These are phyloP conservation scores for Candolleomyces aberdarensis DNA, from an alignment of 768 basidiomycete genomes.

Conservation along the genomic window DNA sequence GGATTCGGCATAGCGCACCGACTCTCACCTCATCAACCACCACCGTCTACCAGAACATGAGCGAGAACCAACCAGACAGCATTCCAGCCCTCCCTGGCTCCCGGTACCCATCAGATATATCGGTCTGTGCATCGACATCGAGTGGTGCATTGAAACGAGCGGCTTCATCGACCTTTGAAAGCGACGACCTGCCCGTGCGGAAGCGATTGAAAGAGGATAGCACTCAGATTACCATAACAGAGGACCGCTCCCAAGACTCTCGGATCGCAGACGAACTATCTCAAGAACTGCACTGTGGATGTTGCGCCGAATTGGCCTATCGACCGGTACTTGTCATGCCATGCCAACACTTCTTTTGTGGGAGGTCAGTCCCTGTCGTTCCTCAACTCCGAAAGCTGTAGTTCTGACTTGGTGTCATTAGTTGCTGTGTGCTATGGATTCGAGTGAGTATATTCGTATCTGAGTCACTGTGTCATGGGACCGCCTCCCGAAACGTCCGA, in stretches of 20 bases:
- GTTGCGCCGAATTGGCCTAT: slow-evolving; percentile 81
- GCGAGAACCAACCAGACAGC: slow-evolving; percentile 10
- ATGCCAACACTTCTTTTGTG: slow-evolving; percentile 90
- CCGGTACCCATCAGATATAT: background rate
- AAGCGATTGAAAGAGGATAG: slow-evolving; percentile 59
- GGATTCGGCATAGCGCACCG: slow-evolving; percentile 19
- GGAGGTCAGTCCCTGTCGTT: slow-evolving; percentile 51
- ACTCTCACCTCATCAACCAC: slow-evolving; percentile 12
- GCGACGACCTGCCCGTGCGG: slow-evolving; percentile 35
- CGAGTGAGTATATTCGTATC: slow-evolving; percentile 51
- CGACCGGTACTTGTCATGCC: slow-evolving; percentile 78
- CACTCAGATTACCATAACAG: slow-evolving; percentile 12
- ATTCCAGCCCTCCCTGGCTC: slow-evolving; percentile 6
- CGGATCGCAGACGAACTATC: slow-evolving; percentile 59
- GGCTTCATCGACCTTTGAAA: slow-evolving; percentile 59
- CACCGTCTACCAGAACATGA: slow-evolving; percentile 7
- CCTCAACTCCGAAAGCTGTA: background rate
- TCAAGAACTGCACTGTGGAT: slow-evolving; percentile 81
- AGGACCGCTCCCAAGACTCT: slow-evolving; percentile 10
- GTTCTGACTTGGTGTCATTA: slow-evolving; percentile 23
- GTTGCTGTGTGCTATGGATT: slow-evolving; percentile 83
- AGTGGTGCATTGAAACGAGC: slow-evolving; percentile 49
- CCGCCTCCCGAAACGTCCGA: background rate
- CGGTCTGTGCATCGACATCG: slow-evolving; percentile 12
- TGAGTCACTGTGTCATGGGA: slow-evolving; percentile 1